A percentile compares a stretch with the other conserved stretches of the same genome.
phyloP scores from a whole-genome alignment of 331 rosid species.

The Quercus tomentella region DNA sequence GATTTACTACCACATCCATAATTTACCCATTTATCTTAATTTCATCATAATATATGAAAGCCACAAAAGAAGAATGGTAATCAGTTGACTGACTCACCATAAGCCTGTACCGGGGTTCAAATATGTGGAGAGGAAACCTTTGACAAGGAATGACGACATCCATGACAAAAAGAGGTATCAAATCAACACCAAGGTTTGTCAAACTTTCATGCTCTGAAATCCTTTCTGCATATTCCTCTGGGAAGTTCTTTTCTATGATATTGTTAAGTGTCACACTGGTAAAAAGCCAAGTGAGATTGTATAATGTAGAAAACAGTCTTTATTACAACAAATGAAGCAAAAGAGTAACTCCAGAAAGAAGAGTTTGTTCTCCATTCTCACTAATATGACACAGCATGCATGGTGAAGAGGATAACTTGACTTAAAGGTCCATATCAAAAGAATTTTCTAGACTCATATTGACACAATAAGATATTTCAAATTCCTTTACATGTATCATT shows the following conservation, averaged over 20 bases:
- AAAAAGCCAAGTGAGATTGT: slow-evolving; percentile 28
- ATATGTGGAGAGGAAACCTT: slow-evolving; percentile 85
- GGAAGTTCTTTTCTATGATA: slow-evolving; percentile 86
- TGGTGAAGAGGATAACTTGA: background rate
- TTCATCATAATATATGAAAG: background rate
- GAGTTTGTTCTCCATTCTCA: background rate
- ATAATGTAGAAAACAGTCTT: slow-evolving; percentile 6
- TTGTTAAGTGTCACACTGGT: slow-evolving; percentile 83
- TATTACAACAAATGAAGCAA: slow-evolving; percentile 7
- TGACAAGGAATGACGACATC: slow-evolving; percentile 96
- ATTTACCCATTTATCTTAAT: background rate
- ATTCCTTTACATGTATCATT: background rate
- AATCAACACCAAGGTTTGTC: slow-evolving; percentile 64
- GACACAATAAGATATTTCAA: background rate
- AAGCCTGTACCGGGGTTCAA: slow-evolving; percentile 98
- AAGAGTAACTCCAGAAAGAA: slow-evolving; percentile 10
- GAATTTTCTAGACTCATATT: slow-evolving; percentile 9
- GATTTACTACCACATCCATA: background rate
- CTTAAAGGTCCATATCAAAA: slow-evolving; percentile 13
- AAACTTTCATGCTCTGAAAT: slow-evolving; percentile 70
- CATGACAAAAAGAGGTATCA: slow-evolving; percentile 98
- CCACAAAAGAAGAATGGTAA: slow-evolving; percentile 2
- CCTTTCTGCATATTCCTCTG: slow-evolving; percentile 93
- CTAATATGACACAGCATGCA: background rate
- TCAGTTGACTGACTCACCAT: slow-evolving; percentile 63